Evolutionary conservation across 148 eudicot species (phyloP).

Genomic region (Spergularia bocconei): DNA sequence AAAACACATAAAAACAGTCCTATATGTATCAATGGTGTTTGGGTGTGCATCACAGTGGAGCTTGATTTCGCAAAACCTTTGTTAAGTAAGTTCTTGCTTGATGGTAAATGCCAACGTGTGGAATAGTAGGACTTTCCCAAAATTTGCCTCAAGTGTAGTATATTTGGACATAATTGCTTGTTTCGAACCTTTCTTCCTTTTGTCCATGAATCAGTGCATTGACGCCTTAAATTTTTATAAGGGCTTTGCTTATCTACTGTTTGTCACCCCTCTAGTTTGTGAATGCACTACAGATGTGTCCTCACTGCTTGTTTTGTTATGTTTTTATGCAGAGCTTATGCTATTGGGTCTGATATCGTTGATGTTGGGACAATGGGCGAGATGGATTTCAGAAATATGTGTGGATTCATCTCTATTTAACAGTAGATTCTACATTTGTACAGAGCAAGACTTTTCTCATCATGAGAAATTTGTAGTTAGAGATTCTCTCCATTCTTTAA

Average conservation of each 20-base stretch:
- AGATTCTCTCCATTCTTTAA: slow-evolving; percentile 32
- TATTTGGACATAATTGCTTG: too few relatives aligned
- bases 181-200: too few relatives aligned
- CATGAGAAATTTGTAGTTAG: slow-evolving; percentile 30
- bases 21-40: too few relatives aligned
- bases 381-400: slow-evolving; percentile 84
- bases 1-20: too few relatives aligned
- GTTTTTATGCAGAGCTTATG: slow-evolving; percentile 66
- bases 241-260: neutral
- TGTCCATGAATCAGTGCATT: too few relatives aligned
- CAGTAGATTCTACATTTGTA: slow-evolving; percentile 76
- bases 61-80: too few relatives aligned
- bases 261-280: neutral
- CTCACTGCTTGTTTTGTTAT: neutral
- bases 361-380: slow-evolving; percentile 90
- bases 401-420: slow-evolving; percentile 86
- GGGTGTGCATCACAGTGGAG: too few relatives aligned
- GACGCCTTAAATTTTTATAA: too few relatives aligned
- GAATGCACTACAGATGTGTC: neutral
- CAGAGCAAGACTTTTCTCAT: slow-evolving; percentile 59
- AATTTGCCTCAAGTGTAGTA: too few relatives aligned
- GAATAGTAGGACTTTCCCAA: too few relatives aligned
- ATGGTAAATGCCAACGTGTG: too few relatives aligned
- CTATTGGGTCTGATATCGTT: slow-evolving; percentile 92
- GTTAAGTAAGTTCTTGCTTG: too few relatives aligned